A percentile compares a stretch with the other conserved stretches of the same genome.
These are phyloP conservation scores for Starmerella gropengiesseri DNA, from an alignment of 805 yeast genomes.

Conservation along the genomic window DNA sequence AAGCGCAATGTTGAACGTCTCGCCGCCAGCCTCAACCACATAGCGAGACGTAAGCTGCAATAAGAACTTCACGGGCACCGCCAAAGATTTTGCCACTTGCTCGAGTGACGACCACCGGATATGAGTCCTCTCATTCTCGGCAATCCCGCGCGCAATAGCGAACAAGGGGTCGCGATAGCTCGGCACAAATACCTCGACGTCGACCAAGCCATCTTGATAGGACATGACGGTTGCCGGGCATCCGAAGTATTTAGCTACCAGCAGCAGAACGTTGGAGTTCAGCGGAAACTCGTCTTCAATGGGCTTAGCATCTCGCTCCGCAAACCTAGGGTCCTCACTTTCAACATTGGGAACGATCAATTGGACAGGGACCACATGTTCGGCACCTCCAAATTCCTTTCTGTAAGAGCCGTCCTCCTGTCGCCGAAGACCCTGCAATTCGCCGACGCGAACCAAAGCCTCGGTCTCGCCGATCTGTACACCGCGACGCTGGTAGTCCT, in stretches of 20 bases:
- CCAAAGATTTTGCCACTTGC: conserved; percentile 49
- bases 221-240: conserved; percentile 43
- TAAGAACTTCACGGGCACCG: conserved; percentile 52
- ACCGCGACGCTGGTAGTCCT: conserved; percentile 45
- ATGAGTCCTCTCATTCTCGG: conserved; percentile 43
- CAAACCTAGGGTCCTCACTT: conserved; percentile 63
- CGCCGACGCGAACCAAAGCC: conserved; percentile 57
- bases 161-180: conserved; percentile 40
- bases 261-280: conserved; percentile 58
- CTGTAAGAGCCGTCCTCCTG: conserved; percentile 60
- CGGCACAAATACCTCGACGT: conserved; percentile 24
- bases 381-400: conserved; percentile 50
- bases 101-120: conserved; percentile 54
- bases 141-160: conserved; percentile 50
- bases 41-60: conserved; percentile 69
- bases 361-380: conserved; percentile 63
- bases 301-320: conserved; percentile 63
- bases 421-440: conserved; percentile 69
- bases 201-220: conserved; percentile 30
- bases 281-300: conserved; percentile 73
- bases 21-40: conserved; percentile 38
- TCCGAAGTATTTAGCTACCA: conserved; percentile 85
- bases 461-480: conserved; percentile 43
- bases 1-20: conserved; percentile 61
- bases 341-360: conserved; percentile 63